Base-by-base conservation (phyloP, 768 basidiomycete genomes). In the Cytidiella melzeri region DNA sequence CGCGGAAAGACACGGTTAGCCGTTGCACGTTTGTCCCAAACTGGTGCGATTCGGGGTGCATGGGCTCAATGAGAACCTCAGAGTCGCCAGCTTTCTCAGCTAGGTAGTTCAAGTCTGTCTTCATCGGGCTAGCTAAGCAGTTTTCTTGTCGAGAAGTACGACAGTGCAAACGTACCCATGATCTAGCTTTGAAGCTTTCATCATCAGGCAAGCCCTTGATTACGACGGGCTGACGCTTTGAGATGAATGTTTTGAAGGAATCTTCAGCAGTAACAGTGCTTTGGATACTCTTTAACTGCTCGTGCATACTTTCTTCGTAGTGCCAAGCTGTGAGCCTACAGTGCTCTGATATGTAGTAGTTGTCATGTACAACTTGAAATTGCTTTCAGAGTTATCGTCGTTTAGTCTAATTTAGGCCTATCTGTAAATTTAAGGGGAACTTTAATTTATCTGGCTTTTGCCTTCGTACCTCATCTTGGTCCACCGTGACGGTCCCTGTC, bases 1-100 rank as follows among this genome's bases (percentile, higher is more conserved):
- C 60, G 13, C 51, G 36, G 54, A 65, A 64, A 9, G 47, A 41
- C 56, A 60, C 57, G 4, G 54, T 26, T 2, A 62, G 34, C 10
- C 63, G 53, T 44, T 63, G 54, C 19, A 60, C 55, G 48, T 61
- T 61, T 18, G 63, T 63, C 4, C 63, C 63, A 38, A 57, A 65
- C 26, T 65, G 63, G n/a, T 54, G 54, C 1, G 54, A 40, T 3
- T 43, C 41, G 4, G 57, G 60, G 34, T 65, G 61, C 37, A 63
- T 55, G 42, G 63, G 63, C 39, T 65, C 61, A 24, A 65, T 58
- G 27, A 61, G 53, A 2, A 65, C 61, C 15, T 52, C 36, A 12
- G 48, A 36, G 25, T 55, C 46, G 13, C 63, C 61, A 12, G 62
- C 63, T 51, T 61, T 63, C 19, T 24, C 34, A 4, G 53, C 19